Evolutionary conservation across 2,329 filamentous ascomycete species (phyloP).

Genomic region (Penicillium sp.): DNA sequence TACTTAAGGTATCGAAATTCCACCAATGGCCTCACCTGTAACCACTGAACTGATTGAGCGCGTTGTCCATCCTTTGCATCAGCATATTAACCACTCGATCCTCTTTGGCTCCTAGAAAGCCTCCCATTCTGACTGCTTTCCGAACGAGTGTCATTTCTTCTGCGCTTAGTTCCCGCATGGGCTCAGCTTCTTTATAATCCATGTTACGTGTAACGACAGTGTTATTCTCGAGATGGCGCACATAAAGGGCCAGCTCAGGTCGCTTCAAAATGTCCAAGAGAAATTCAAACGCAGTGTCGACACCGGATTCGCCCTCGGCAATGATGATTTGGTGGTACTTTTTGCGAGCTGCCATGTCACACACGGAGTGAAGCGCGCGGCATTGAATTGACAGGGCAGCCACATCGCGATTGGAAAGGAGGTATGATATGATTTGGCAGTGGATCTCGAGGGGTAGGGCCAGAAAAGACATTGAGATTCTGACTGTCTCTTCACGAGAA

Average conservation of each 20-base stretch:
- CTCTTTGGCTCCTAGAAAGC: slow-evolving; percentile 9
- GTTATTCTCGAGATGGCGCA: slow-evolving; percentile 18
- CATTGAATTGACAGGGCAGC: slow-evolving; percentile 16
- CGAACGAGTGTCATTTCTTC: slow-evolving; percentile 16
- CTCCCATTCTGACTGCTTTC: slow-evolving; percentile 12
- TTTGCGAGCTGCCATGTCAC: slow-evolving; percentile 18
- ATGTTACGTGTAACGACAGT: not conserved
- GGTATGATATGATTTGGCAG: slow-evolving; percentile 7
- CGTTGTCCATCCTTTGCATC: slow-evolving; percentile 12
- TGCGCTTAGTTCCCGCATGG: slow-evolving; percentile 8
- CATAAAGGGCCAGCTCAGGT: slow-evolving; percentile 20
- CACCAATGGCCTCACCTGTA: not conserved
- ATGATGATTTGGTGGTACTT: slow-evolving; percentile 13
- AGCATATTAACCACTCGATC: slow-evolving; percentile 21
- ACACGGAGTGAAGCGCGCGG: slow-evolving; percentile 11
- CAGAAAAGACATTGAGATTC: not conserved
- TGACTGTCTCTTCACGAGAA: not conserved
- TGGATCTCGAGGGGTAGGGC: slow-evolving; percentile 4
- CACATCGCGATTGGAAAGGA: slow-evolving; percentile 15
- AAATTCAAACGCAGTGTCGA: slow-evolving; percentile 17
- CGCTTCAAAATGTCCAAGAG: slow-evolving; percentile 20
- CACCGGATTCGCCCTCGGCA: not conserved
- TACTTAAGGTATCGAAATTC: no score
- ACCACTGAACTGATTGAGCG: not conserved
- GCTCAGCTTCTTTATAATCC: not conserved